Evolutionary conservation across 1,139 yeast species (phyloP).

Genomic region (Nakaseomyces kungkrabaensis): DNA sequence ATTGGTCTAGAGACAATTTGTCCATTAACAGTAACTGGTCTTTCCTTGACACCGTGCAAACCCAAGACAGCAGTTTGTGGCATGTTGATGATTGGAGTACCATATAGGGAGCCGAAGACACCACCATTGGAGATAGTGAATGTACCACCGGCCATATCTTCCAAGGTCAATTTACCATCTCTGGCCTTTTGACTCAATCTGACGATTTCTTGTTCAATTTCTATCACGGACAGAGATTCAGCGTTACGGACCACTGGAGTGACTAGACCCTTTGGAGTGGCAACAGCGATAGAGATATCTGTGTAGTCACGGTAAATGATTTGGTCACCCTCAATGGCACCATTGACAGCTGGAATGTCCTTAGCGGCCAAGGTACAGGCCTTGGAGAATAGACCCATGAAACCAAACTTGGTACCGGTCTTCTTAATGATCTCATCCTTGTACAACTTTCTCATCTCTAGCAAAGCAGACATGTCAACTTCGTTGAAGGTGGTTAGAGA

Average conservation of each 20-base stretch:
- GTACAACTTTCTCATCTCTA: constrained; percentile 93
- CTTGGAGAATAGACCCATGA: constrained; percentile 97
- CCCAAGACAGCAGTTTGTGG: constrained; percentile 99
- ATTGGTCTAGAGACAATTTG: constrained; percentile 96
- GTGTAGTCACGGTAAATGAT: constrained; percentile 93
- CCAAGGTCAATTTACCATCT: constrained; percentile 90
- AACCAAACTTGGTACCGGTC: constrained; percentile 91
- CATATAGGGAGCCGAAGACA: constrained; percentile 93
- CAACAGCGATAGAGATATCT: constrained; percentile 94
- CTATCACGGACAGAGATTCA: constrained; percentile 80
- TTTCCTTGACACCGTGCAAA: constrained; percentile 93
- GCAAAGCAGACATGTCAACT: constrained; percentile 87
- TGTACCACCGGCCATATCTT: constrained; percentile 99
- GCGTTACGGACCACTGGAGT: constrained; percentile 98
- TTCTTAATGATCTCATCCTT: constrained; percentile 93
- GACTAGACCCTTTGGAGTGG: constrained; percentile 98
- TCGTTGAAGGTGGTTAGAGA: constrained; percentile 96
- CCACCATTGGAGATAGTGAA: constrained; percentile 99
- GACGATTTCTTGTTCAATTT: constrained; percentile 79
- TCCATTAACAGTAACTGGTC: constrained; percentile 95
- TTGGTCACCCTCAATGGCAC: constrained; percentile 90
- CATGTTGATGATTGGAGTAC: constrained; percentile 96
- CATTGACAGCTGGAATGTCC: constrained; percentile 92
- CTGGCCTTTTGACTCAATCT: constrained; percentile 87
- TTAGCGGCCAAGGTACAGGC: constrained; percentile 90